Percentiles rank a stretch among this genome's conserved stretches.
Evolutionary conservation across 441 rosid species (phyloP).

Genomic region (Hura crepitans): DNA sequence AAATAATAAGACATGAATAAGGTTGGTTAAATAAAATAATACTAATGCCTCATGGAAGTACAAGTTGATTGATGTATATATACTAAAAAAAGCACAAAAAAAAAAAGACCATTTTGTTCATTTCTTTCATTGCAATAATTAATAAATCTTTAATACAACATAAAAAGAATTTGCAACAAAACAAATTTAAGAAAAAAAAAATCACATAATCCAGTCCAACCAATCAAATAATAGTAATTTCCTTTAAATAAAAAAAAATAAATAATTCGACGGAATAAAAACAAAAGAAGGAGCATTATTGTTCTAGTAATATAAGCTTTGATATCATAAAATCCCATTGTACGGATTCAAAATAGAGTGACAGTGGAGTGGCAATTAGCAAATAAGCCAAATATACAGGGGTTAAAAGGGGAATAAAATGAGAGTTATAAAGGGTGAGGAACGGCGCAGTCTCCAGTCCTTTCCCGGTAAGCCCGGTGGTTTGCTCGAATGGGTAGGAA

Average conservation of each 20-base stretch:
- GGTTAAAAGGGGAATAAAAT: slow-evolving; percentile 19
- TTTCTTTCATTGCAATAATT: neutral
- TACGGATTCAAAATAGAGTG: neutral
- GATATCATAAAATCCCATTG: neutral
- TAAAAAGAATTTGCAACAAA: neutral
- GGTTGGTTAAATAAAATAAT: too few species aligned
- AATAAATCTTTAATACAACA: too few species aligned
- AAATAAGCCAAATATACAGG: slow-evolving; percentile 18
- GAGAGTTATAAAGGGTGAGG: slow-evolving; percentile 29
- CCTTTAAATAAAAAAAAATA: neutral
- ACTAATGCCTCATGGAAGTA: too few species aligned
- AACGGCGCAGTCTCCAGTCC: slow-evolving; percentile 48
- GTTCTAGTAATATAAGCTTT: neutral
- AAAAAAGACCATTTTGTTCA: slow-evolving; percentile 1
- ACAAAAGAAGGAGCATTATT: slow-evolving; percentile 15
- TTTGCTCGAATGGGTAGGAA: slow-evolving; percentile 42
- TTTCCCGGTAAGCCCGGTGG: slow-evolving; percentile 53
- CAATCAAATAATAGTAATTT: neutral
- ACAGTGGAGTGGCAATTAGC: slow-evolving; percentile 19
- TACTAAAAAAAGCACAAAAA: too few species aligned
- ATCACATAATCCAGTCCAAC: neutral
- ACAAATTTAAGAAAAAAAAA: neutral
- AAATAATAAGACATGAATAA: too few species aligned
- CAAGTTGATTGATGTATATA: too few species aligned
- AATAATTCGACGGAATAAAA: neutral